Evolutionary conservation across 495 filamentous ascomycete genomes (phyloP).

Genomic region (Tricharina praecox): DNA sequence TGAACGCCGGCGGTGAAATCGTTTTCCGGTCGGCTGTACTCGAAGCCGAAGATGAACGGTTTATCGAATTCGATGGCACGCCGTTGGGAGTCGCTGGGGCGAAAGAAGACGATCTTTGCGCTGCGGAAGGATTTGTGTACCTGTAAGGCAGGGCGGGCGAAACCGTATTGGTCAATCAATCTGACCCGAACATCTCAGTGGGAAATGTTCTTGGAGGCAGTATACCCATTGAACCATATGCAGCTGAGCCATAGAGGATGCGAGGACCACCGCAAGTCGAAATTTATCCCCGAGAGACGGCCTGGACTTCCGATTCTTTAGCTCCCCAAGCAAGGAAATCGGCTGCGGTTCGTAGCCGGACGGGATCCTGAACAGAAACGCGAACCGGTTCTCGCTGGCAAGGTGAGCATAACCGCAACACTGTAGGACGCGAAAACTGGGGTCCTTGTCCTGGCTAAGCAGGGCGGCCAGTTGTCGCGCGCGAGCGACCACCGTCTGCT

Average conservation of each 20-base stretch:
- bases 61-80: conserved; percentile 11
- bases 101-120: conserved; percentile 28
- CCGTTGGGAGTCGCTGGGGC: background rate
- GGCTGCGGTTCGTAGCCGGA: background rate
- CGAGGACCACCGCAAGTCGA: conserved; percentile 16
- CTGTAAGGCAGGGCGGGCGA: background rate
- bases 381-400: conserved; percentile 4
- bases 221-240: conserved; percentile 24
- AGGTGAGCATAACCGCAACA: conserved; percentile 23
- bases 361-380: conserved; percentile 1
- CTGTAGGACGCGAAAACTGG: conserved; percentile 22
- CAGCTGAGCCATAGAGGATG: conserved; percentile 19
- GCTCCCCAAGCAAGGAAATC: background rate
- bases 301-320: background rate
- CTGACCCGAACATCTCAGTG: too few relatives aligned
- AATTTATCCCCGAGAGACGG: conserved; percentile 20
- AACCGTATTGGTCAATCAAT: too few relatives aligned
- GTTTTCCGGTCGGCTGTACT: conserved; percentile 21
- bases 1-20: conserved; percentile 19
- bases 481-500: background rate
- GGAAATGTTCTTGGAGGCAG: too few relatives aligned
- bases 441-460: conserved; percentile 22
- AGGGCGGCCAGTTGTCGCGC: background rate
- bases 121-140: conserved; percentile 28
- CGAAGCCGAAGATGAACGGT: conserved; percentile 28